These are phyloP conservation scores for Aureobasidium sp. DNA, from an alignment of 2,329 filamentous ascomycete genomes.

Conservation along the genomic window DNA sequence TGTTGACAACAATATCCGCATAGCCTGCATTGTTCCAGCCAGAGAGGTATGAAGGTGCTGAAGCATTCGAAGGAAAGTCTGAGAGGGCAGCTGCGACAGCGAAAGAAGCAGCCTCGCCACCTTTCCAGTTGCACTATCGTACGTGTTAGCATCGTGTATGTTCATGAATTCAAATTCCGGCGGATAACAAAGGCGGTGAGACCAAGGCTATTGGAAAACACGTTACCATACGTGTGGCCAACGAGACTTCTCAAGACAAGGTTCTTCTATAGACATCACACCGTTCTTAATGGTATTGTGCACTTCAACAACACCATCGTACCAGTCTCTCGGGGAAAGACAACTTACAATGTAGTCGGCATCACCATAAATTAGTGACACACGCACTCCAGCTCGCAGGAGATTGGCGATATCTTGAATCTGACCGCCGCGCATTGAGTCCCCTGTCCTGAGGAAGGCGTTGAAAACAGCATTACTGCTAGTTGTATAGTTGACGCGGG, in stretches of 20 bases:
- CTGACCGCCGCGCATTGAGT: constrained; percentile 33
- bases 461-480: constrained; percentile 32
- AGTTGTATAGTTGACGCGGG: constrained; percentile 41
- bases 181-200: too few relatives aligned
- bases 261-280: too few relatives aligned
- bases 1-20: constrained; percentile 60
- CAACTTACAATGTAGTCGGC: constrained; percentile 37
- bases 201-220: too few relatives aligned
- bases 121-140: constrained; percentile 50
- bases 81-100: constrained; percentile 38
- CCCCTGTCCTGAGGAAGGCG: constrained; percentile 37
- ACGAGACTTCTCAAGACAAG: too few relatives aligned
- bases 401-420: constrained; percentile 34
- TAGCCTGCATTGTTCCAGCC: constrained; percentile 62
- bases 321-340: too few relatives aligned
- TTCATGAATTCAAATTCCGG: too few relatives aligned
- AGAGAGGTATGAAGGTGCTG: constrained; percentile 39
- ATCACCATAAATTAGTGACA: constrained; percentile 64
- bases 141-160: background rate
- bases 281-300: too few relatives aligned
- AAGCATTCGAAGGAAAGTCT: constrained; percentile 16
- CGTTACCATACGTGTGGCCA: too few relatives aligned
- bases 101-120: constrained; percentile 66
- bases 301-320: too few relatives aligned
- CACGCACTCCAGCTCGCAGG: constrained; percentile 37